phyloP scores from a whole-genome alignment of 495 filamentous ascomycete genomes.

The Eremomyces bilateralis region DNA sequence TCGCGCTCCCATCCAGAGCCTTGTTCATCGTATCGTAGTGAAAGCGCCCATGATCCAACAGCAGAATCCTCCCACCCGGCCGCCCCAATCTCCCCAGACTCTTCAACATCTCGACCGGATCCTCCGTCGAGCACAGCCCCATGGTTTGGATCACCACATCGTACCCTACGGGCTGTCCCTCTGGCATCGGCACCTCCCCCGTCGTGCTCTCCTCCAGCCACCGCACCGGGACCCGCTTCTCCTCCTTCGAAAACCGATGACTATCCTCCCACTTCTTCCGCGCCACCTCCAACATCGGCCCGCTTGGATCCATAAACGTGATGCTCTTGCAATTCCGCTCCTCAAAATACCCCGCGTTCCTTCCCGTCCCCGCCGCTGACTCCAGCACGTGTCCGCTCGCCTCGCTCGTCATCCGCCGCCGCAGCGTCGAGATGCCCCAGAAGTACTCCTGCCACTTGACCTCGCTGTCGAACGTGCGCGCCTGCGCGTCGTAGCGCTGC shows the following conservation, averaged over 20 bases:
- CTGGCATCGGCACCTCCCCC: neutral
- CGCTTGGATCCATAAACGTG: slow-evolving; percentile 43
- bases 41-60: slow-evolving; percentile 82
- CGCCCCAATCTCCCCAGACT: slow-evolving; percentile 30
- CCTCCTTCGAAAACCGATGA: too few species aligned
- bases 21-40: slow-evolving; percentile 57
- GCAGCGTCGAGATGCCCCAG: slow-evolving; percentile 21
- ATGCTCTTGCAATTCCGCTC: slow-evolving; percentile 22
- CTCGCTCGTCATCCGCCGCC: slow-evolving; percentile 34
- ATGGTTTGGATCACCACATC: slow-evolving; percentile 86
- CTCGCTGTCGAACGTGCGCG: slow-evolving; percentile 15
- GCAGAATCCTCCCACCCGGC: slow-evolving; percentile 47
- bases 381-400: slow-evolving; percentile 69
- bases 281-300: slow-evolving; percentile 39
- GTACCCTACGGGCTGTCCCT: slow-evolving; percentile 25
- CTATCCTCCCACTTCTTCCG: slow-evolving; percentile 34
- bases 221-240: neutral
- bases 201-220: neutral
- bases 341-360: slow-evolving; percentile 62
- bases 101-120: slow-evolving; percentile 45
- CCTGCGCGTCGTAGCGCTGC: slow-evolving; percentile 19
- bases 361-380: slow-evolving; percentile 74
- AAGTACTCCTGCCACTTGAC: slow-evolving; percentile 15
- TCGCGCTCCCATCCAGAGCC: slow-evolving; percentile 54
- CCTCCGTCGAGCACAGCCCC: slow-evolving; percentile 68